Conservation (phyloP, 176 grass and related monocot genomes). For the Bonia amplexicaulis region DNA sequence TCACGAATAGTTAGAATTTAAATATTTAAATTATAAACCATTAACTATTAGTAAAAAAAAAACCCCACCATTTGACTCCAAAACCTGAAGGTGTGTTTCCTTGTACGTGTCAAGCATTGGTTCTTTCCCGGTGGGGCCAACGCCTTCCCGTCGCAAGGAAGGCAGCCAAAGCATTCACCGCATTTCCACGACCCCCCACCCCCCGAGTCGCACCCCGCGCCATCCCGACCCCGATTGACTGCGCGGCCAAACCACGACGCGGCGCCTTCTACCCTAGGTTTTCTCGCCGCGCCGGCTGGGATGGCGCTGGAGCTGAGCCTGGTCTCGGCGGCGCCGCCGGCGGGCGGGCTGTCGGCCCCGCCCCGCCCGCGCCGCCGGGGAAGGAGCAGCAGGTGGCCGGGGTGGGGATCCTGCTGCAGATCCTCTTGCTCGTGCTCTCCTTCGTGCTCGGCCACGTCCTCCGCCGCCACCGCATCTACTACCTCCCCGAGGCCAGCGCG, state of each 20-base stretch:
- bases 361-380: conserved; percentile 57
- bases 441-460: conserved; percentile 98
- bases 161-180: not conserved
- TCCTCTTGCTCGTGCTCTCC: conserved; percentile 93
- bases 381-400: conserved; percentile 99
- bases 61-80: too few relatives aligned
- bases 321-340: conserved; percentile 30
- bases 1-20: too few relatives aligned
- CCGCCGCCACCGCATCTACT: conserved; percentile 90
- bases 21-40: too few relatives aligned
- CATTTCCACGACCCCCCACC: not conserved
- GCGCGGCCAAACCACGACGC: not conserved
- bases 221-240: not conserved
- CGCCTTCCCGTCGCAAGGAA: too few relatives aligned
- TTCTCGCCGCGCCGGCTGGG: not conserved
- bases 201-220: not conserved
- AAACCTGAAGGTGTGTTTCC: too few relatives aligned
- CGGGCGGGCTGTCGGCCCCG: conserved; percentile 8
- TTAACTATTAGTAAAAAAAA: too few relatives aligned
- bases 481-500: conserved; percentile 95
- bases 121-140: too few relatives aligned
- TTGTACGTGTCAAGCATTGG: too few relatives aligned
- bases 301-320: conserved; percentile 53
- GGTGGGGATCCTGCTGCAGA: conserved; percentile 92
- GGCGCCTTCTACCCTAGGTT: not conserved